Conservation (phyloP, 176 grass and related monocot species). For the Poa annua region DNA sequence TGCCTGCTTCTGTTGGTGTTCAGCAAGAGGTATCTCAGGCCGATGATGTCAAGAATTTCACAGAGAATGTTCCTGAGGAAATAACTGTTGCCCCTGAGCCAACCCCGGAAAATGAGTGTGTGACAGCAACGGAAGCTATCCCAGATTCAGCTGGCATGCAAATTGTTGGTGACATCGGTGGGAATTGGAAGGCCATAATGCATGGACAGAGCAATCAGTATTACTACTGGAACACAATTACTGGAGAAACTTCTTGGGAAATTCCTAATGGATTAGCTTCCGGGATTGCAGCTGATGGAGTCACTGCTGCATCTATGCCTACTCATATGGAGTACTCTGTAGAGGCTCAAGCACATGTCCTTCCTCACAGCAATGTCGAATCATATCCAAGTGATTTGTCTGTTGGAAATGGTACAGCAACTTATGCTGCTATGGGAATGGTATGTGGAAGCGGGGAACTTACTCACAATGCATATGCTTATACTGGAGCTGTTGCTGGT, state of each 20-base stretch:
- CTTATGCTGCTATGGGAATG: conserved; percentile 52
- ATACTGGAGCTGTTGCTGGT: conserved; percentile 29
- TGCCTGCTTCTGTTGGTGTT: conserved; percentile 39
- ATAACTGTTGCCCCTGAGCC: conserved; percentile 33
- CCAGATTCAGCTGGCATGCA: conserved; percentile 65
- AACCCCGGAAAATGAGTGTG: conserved; percentile 39
- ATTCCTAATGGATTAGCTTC: conserved; percentile 59
- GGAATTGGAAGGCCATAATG: conserved; percentile 90
- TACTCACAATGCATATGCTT: conserved; percentile 59
- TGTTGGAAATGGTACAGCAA: conserved; percentile 40
- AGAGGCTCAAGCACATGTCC: conserved; percentile 42
- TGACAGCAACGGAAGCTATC: conserved; percentile 32
- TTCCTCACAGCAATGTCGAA: conserved; percentile 45
- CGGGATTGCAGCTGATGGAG: conserved; percentile 39
- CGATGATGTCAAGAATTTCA: conserved; percentile 27
- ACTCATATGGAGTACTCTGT: conserved; percentile 46
- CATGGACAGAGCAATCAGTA: conserved; percentile 83
- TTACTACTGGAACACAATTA: conserved; percentile 98
- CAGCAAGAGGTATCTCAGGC: conserved; percentile 49
- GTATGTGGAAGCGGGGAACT: conserved; percentile 39
- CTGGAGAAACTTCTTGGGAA: conserved; percentile 98
- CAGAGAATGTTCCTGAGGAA: conserved; percentile 49
- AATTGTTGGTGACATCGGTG: conserved; percentile 74
- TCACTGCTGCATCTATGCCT: conserved; percentile 41
- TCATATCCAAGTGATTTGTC: conserved; percentile 52